A percentile compares a stretch with the other conserved stretches of the same genome.
These are phyloP conservation scores for Diplodia sapinea DNA, from an alignment of 2,329 filamentous ascomycete species.

Conservation along the genomic window DNA sequence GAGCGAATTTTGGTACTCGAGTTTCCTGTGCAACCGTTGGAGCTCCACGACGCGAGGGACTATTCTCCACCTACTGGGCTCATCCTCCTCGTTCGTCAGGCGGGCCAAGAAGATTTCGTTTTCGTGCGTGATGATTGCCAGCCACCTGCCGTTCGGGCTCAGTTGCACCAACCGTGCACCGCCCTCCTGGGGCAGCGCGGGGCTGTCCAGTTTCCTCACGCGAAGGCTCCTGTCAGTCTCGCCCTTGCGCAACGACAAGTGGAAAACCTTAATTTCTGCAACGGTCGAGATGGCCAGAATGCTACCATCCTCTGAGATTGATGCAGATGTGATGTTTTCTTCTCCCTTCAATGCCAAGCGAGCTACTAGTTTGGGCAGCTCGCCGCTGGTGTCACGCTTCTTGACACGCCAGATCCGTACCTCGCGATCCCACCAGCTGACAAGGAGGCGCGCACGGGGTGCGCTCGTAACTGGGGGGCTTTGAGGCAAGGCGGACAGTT, in stretches of 20 bases:
- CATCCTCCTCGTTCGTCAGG: constrained; percentile 52
- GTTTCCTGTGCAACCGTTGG: constrained; percentile 45
- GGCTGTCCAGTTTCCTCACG: constrained; percentile 72
- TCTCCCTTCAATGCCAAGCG: constrained; percentile 62
- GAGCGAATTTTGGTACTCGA: constrained; percentile 44
- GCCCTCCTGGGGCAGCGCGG: constrained; percentile 53
- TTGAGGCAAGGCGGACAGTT: constrained; percentile 84
- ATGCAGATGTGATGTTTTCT: constrained; percentile 78
- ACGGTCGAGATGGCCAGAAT: constrained; percentile 78
- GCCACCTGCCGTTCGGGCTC: constrained; percentile 73
- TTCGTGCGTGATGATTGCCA: constrained; percentile 60
- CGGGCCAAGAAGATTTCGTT: constrained; percentile 56
- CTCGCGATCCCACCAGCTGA: constrained; percentile 92
- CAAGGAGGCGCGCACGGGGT: constrained; percentile 72
- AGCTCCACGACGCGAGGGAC: constrained; percentile 48
- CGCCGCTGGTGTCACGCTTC: constrained; percentile 54
- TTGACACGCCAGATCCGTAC: constrained; percentile 79
- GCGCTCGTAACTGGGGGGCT: constrained; percentile 75
- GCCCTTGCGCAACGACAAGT: constrained; percentile 61
- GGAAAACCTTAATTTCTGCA: constrained; percentile 78
- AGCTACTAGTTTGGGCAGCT: constrained; percentile 50
- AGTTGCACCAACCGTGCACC: constrained; percentile 75
- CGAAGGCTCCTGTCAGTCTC: constrained; percentile 66
- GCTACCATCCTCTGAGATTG: constrained; percentile 73
- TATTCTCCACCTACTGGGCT: constrained; percentile 46